Evolutionary conservation across 1,139 yeast species (phyloP), one percentile per base, ranked within the genome.

Genomic region (Saccharomyces pastorianus): DNA sequence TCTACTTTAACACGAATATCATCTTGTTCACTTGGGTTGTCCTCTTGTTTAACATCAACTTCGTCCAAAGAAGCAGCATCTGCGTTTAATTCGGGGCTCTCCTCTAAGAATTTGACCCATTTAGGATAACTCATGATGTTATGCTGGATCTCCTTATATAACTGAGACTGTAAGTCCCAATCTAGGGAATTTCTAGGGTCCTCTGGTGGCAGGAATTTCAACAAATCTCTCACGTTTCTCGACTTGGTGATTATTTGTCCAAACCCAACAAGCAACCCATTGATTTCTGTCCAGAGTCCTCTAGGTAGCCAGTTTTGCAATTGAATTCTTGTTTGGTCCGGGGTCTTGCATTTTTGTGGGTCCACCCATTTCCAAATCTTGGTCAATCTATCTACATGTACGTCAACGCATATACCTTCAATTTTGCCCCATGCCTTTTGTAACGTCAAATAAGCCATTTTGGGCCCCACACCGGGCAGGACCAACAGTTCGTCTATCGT

Each of bases 381-480:
- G 0, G 93, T 82, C 55, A 91, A 73, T 53, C 98, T 73, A 64
- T 88, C 95, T 50, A 91, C 81, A 69, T 91, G 98, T 2, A 89
- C 95, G 68, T 91, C 98, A 4, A 91, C 97, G 13, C 98, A 97
- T 27, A 91, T 88, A 0, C 98, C 98, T 52, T 78, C 83, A 54
- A 83, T 73, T 38, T 77, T 74, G 14, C 74, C 73, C 96, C 96
- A 90, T 0, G 95, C 96, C 47, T 82, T 79, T 63, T 89, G 96
- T 59, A 89, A 73, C 3, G 91, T 76, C 38, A 91, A 71, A 66
- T 81, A 86, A 0, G 96, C 96, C 98, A 91, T 91, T 67, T 91
- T 91, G 9, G 96, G 96, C 0, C 98, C 98, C 1, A 91, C 96
- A 0, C 98, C 98, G 0, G 97, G 97, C 41, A 91, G 71, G 0